Evolutionary conservation across 306 rosid genomes (phyloP).

Genomic region (Corylus heterophylla): DNA sequence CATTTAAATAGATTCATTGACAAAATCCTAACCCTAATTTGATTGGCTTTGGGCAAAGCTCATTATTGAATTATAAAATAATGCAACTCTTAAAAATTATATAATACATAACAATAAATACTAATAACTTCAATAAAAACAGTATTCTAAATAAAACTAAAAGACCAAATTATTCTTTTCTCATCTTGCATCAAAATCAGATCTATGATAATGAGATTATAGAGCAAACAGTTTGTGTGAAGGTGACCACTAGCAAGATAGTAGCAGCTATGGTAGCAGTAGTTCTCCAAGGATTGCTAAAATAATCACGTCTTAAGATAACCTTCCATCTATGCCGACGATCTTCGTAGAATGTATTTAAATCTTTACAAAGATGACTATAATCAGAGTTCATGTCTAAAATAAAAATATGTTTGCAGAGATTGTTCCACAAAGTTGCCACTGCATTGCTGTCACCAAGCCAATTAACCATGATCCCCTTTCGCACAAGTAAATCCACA

Average conservation of each 20-base stretch:
- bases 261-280: slow-evolving; percentile 22
- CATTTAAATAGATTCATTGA: too few relatives aligned
- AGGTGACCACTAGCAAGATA: slow-evolving; percentile 22
- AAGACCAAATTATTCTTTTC: too few relatives aligned
- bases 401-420: background rate
- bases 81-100: too few relatives aligned
- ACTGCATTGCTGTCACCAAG: slow-evolving; percentile 27
- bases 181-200: too few relatives aligned
- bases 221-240: slow-evolving; percentile 27
- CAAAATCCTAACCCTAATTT: too few relatives aligned
- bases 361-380: background rate
- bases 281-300: slow-evolving; percentile 30
- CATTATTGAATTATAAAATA: too few relatives aligned
- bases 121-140: too few relatives aligned
- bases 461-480: slow-evolving; percentile 22
- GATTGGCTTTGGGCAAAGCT: too few relatives aligned
- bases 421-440: slow-evolving; percentile 25
- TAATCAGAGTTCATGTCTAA: rapidly evolving
- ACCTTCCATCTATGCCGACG: slow-evolving; percentile 21
- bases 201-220: too few relatives aligned
- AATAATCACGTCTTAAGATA: slow-evolving; percentile 26
- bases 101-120: too few relatives aligned
- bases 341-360: slow-evolving; percentile 21
- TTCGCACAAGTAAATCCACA: slow-evolving; percentile 25
- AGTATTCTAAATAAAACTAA: too few relatives aligned